These are phyloP conservation scores for Actinidia chinensis DNA, from an alignment of 179 eudicot genomes.

Conservation along the genomic window DNA sequence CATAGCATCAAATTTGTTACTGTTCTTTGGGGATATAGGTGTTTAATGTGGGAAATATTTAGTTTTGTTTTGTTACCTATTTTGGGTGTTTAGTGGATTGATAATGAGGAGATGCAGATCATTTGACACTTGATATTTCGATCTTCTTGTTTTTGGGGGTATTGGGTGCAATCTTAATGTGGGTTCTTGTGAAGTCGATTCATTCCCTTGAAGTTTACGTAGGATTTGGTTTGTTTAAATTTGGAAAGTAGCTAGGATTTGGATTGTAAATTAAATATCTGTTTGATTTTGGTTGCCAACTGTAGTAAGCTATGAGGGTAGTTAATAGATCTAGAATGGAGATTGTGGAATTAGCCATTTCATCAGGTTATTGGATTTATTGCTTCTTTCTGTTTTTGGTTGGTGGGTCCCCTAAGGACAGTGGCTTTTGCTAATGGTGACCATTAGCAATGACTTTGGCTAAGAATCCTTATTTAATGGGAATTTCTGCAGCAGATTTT, in stretches of 20 bases:
- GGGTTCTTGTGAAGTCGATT: conserved; percentile 4
- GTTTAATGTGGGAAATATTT: conserved; percentile 2
- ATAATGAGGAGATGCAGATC: not conserved
- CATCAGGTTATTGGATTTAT: not conserved
- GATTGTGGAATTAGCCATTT: too few relatives aligned
- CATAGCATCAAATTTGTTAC: not conserved
- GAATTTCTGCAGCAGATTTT: not conserved
- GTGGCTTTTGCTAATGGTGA: too few relatives aligned
- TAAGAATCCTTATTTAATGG: not conserved
- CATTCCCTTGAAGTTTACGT: not conserved
- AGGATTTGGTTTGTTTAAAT: not conserved
- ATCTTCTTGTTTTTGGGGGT: not conserved
- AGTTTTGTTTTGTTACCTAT: not conserved
- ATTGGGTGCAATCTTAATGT: conserved; percentile 24
- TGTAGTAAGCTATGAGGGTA: not conserved
- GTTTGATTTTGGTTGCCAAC: not conserved
- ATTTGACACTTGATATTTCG: not conserved
- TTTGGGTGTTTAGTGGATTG: not conserved
- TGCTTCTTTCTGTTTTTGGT: not conserved
- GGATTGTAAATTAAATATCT: not conserved
- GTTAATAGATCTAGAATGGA: not conserved
- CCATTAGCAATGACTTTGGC: not conserved
- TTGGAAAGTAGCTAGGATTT: conserved; percentile 3
- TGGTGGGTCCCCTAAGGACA: not conserved
- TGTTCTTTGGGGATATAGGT: not conserved